phyloP scores from a whole-genome alignment of 2,329 filamentous ascomycete genomes.

The Neonectria ditissima region DNA sequence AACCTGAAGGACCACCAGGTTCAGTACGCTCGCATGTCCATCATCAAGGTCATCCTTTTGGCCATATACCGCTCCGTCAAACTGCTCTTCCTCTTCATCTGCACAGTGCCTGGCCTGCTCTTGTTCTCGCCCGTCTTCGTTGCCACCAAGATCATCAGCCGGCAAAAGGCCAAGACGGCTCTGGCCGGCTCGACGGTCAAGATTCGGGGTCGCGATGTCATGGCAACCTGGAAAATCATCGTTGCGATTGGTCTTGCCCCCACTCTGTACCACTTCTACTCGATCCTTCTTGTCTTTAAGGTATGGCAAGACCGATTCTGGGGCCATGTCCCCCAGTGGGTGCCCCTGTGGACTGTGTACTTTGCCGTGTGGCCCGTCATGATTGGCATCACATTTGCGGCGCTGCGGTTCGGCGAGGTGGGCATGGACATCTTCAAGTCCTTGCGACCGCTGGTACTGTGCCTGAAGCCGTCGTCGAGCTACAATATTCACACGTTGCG shows the following conservation, averaged over 20 bases:
- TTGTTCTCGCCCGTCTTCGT: constrained; percentile 92
- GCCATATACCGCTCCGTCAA: constrained; percentile 85
- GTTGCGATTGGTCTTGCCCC: constrained; percentile 89
- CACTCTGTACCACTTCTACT: constrained; percentile 85
- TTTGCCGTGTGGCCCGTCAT: constrained; percentile 83
- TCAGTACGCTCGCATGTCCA: constrained; percentile 87
- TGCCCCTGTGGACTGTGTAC: constrained; percentile 83
- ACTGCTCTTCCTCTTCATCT: constrained; percentile 79
- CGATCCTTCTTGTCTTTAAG: constrained; percentile 78
- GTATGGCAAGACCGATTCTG: constrained; percentile 84
- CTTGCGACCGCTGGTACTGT: constrained; percentile 85
- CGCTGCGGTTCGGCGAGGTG: constrained; percentile 95
- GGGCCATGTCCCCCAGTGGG: constrained; percentile 82
- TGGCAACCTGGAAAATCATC: constrained; percentile 93
- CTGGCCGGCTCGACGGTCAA: constrained; percentile 90
- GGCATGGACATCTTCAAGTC: constrained; percentile 99
- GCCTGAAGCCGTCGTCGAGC: constrained; percentile 84
- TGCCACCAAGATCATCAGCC: constrained; percentile 83
- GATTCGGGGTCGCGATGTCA: constrained; percentile 87
- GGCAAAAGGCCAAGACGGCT: constrained; percentile 84
- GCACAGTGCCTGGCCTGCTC: constrained; percentile 85
- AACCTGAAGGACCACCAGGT: constrained; percentile 95
- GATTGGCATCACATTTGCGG: constrained; percentile 89
- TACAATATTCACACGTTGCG: constrained; percentile 87
- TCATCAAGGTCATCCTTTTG: constrained; percentile 78